Evolutionary conservation across 108 stramenopile genomes (phyloP), one percentile per base, ranked within the genome.

Genomic region (Parietichytrium sp.): DNA sequence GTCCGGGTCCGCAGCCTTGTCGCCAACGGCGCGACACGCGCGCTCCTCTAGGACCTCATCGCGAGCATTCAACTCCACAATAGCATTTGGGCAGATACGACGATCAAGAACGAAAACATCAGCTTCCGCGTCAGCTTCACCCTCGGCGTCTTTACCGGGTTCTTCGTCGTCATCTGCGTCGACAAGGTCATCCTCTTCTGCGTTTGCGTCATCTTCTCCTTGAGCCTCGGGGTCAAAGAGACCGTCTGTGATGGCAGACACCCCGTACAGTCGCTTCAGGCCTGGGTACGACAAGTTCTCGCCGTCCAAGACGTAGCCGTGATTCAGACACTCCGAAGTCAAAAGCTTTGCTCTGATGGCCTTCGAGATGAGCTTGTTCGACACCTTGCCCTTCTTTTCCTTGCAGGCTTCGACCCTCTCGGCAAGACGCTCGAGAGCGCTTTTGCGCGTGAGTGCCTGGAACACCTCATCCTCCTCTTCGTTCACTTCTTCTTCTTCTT

Each of bases 81-180:
- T 51, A 4, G 25, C 79, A 30, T 49, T 51, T 25, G 79, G 79
- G 31, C 50, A 49, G 12, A 80, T 48, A 18, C 47, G 78, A 16
- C 16, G 49, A 25, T 48, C 47, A 6, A 80, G 26, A 2, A 27
- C 45, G 8, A 51, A 4, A 15, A 23, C 49, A 4, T 50, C 49
- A n/a, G 27, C 29, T 29, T 27, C 49, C 3, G 6, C 72, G 45
- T 7, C 10, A 31, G 7, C 51, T n/a, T 29, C 50, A 12, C 30
- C 79, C 49, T 80, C 51, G 49, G 25, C 79, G 12, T 10, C 79
- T 4, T 25, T 51, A 20, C 31, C 79, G 4, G 4, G 50, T 16
- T 27, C 79, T 0, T 78, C 38, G 1, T 20, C 78, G 78, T 78
- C 78, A n/a, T 47, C 78, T 13, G 45, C 78, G 18, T n/a, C 78